Evolutionary conservation across 371 early-diverging fungal genomes (phyloP).

Genomic region (Dichotomocladium elegans): DNA sequence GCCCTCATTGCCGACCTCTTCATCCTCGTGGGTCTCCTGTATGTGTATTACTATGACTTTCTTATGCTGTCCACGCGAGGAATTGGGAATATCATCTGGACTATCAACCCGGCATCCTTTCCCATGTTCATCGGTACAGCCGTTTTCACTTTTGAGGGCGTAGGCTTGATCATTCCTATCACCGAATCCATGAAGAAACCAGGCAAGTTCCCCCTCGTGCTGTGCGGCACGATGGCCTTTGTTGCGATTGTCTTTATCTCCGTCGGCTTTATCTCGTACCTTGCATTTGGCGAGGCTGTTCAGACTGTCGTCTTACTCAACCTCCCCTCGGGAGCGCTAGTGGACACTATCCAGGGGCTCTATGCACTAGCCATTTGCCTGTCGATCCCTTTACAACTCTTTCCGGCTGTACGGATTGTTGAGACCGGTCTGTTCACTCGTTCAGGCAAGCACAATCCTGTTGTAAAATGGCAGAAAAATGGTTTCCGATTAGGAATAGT

Average conservation of each 20-base stretch:
- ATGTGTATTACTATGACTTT: slow-evolving; percentile 80
- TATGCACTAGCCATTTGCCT: slow-evolving; percentile 85
- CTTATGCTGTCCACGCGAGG: slow-evolving; percentile 56
- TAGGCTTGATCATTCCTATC: slow-evolving; percentile 71
- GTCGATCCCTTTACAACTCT: slow-evolving; percentile 81
- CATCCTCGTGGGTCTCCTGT: slow-evolving; percentile 75
- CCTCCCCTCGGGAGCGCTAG: slow-evolving; percentile 60
- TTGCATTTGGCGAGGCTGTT: slow-evolving; percentile 75
- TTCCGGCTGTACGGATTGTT: slow-evolving; percentile 86
- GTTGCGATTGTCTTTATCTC: slow-evolving; percentile 70
- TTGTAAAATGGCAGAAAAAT: slow-evolving; percentile 90
- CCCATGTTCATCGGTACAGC: slow-evolving; percentile 85
- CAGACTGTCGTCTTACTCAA: slow-evolving; percentile 80
- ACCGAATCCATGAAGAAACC: slow-evolving; percentile 83
- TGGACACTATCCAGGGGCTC: slow-evolving; percentile 65
- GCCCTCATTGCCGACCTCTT: slow-evolving; percentile 83
- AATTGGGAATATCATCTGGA: slow-evolving; percentile 46
- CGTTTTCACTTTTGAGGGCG: slow-evolving; percentile 88
- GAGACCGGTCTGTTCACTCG: slow-evolving; percentile 67
- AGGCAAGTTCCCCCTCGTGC: slow-evolving; percentile 68
- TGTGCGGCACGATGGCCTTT: slow-evolving; percentile 66
- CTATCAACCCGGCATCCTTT: slow-evolving; percentile 59
- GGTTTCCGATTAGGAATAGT: slow-evolving; percentile 62
- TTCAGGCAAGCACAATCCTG: slow-evolving; percentile 56
- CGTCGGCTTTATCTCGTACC: slow-evolving; percentile 73